Base-by-base conservation (phyloP, 495 filamentous ascomycete genomes). In the Penicillium lagena region DNA sequence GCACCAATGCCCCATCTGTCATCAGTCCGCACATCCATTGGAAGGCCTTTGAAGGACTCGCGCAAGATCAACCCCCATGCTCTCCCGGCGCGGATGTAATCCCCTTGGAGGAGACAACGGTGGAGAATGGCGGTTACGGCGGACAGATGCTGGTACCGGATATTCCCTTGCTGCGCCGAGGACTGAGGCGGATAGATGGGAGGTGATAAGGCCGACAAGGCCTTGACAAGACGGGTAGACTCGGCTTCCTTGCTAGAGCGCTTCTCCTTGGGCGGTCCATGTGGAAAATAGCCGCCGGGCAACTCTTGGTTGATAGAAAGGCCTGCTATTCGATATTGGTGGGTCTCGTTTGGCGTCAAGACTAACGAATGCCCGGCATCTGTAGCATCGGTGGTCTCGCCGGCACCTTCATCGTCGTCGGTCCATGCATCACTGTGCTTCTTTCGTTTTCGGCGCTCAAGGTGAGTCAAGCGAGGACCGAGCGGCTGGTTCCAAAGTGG, bases 1-100 rank as follows among this genome's bases (percentile, higher is more conserved):
- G 82, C 83, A 22, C 83, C 84, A 36, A 88, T 76, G 11, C 81
- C 82, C 84, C 84, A 88, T 44, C 77, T 64, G 7, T 67, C 73
- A 43, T 72, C 70, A 13, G 40, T 63, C 29, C 82, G 68, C 2
- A 80, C 58, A 60, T 87, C 81, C 14, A 82, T 51, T n/a, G 61
- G 54, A 11, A 54, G 54, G 1, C 81, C 77, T 38, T 55, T 54
- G 17, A 76, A 55, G 37, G 79, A 67, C 37, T 77, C 71, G 15
- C 82, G 75, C 33, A 87, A 54, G 17, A 87, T 61, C 56, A 86
- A 59, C 7, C 74, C 77, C 80, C 79, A 86, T 12, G 82, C 81
- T 54, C 79, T 69, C 28, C 74, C 73, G 2, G 83, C 84, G 33
- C 84, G 78, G 11, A 66, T 45, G 54, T 76, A 83, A 51, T 87